These are phyloP conservation scores for Wallacemonas sp. DNA, from an alignment of 208 protist genomes.

Conservation along the genomic window DNA sequence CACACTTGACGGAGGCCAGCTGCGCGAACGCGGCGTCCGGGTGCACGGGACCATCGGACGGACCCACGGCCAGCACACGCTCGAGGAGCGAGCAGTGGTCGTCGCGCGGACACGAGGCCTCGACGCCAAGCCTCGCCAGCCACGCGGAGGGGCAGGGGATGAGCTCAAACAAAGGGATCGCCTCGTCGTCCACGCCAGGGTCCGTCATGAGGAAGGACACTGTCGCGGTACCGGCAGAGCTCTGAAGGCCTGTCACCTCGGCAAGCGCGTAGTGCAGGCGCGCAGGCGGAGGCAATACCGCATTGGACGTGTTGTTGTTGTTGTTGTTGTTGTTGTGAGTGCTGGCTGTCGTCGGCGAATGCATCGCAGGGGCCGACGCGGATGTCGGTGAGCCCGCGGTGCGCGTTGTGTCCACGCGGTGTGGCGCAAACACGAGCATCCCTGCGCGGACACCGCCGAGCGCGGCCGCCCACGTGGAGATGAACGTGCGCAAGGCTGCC, in stretches of 20 bases:
- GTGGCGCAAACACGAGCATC: conserved; percentile 13
- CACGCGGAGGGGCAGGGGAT: conserved; percentile 52
- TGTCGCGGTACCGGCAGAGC: conserved; percentile 55
- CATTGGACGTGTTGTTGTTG: not conserved
- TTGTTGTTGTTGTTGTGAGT: not conserved
- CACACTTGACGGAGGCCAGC: not conserved
- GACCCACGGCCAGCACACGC: conserved; percentile 24
- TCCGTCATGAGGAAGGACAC: conserved; percentile 62
- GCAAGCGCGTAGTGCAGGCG: conserved; percentile 35
- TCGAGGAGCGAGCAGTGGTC: conserved; percentile 40
- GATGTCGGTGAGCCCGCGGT: not conserved
- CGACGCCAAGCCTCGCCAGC: conserved; percentile 16
- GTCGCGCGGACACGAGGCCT: not conserved
- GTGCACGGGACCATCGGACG: conserved; percentile 28
- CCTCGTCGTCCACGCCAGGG: conserved; percentile 72
- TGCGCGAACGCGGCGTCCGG: conserved; percentile 33
- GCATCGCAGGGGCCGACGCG: no score
- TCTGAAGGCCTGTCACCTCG: conserved; percentile 74
- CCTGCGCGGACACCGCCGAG: not conserved
- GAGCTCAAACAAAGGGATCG: conserved; percentile 60
- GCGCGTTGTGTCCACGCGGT: not conserved
- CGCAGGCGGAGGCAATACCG: not conserved
- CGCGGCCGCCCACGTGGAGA: conserved; percentile 2
- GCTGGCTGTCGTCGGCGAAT: not conserved
- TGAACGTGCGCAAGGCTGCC: conserved; percentile 3